phyloP scores from a whole-genome alignment of 495 filamentous ascomycete species.

The Xylaria sp. region DNA sequence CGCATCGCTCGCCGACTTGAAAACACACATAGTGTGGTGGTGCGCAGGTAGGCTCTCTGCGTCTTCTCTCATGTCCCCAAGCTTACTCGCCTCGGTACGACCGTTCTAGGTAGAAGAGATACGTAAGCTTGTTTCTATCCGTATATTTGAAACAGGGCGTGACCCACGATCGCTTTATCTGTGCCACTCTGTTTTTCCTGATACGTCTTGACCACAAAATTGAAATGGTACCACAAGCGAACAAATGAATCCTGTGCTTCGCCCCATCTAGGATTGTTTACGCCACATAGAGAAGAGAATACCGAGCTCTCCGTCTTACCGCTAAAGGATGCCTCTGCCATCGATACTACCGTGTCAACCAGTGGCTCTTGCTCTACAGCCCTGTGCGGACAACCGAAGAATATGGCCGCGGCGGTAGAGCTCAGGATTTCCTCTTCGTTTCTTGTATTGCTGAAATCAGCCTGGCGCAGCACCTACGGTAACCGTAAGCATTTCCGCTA shows the following conservation, averaged over 20 bases:
- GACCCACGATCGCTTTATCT: conserved; percentile 32
- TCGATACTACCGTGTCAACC: conserved; percentile 41
- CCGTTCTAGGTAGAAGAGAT: conserved; percentile 8
- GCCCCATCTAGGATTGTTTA: conserved; percentile 30
- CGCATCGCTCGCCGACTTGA: conserved; percentile 38
- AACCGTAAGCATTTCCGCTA: conserved; percentile 18
- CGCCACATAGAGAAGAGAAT: conserved; percentile 42
- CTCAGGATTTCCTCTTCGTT: conserved; percentile 39
- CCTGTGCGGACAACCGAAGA: conserved; percentile 47
- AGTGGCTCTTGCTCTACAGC: conserved; percentile 39
- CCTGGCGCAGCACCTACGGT: conserved; percentile 39
- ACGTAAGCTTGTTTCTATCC: conserved; percentile 1
- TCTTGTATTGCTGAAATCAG: conserved; percentile 34
- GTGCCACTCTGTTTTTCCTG: conserved; percentile 39
- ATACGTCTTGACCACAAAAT: conserved; percentile 45
- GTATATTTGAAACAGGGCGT: not conserved
- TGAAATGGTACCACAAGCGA: conserved; percentile 22
- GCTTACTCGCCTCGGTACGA: conserved; percentile 31
- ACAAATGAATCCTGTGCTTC: conserved; percentile 17
- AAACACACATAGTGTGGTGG: conserved; percentile 43
- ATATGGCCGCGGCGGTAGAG: conserved; percentile 41
- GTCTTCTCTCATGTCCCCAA: conserved; percentile 44
- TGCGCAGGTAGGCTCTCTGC: conserved; percentile 41
- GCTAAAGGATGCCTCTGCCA: conserved; percentile 40
- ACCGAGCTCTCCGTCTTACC: conserved; percentile 37